These are phyloP conservation scores for Mentha longifolia DNA, from an alignment of 257 asterid genomes.

Conservation along the genomic window DNA sequence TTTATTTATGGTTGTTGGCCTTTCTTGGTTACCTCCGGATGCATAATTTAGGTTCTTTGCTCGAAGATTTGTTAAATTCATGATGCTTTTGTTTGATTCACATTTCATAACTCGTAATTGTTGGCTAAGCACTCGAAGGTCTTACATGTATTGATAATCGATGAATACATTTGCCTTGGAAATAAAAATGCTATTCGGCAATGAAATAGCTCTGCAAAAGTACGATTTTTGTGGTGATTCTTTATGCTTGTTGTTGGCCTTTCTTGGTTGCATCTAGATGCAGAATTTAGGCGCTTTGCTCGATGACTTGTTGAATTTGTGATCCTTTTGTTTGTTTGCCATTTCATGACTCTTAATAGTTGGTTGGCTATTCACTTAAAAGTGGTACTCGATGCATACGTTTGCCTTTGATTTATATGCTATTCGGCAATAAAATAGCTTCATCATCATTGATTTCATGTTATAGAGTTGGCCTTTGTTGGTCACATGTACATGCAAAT, in stretches of 20 bases:
- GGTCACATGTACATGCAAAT: conserved; percentile 12
- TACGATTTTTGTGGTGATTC: not conserved
- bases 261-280: conserved; percentile 12
- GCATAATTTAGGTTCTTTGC: conserved; percentile 6
- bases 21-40: conserved; percentile 14
- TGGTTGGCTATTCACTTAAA: not conserved
- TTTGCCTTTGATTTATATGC: conserved; percentile 24
- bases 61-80: not conserved
- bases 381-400: not conserved
- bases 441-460: no score
- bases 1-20: conserved; percentile 12
- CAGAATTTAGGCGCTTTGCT: conserved; percentile 11
- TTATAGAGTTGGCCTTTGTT: conserved; percentile 4
- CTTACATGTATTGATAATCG: not conserved
- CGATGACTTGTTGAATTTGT: not conserved
- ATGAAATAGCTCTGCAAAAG: not conserved
- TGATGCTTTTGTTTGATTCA: not conserved
- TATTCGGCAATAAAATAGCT: not conserved
- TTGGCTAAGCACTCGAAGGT: not conserved
- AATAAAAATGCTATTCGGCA: not conserved
- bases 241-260: conserved; percentile 8
- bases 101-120: not conserved
- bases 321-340: not conserved
- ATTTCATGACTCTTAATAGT: not conserved
- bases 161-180: conserved; percentile 16